Conservation (phyloP, 441 rosid genomes). For the Gossypium trilobum region DNA sequence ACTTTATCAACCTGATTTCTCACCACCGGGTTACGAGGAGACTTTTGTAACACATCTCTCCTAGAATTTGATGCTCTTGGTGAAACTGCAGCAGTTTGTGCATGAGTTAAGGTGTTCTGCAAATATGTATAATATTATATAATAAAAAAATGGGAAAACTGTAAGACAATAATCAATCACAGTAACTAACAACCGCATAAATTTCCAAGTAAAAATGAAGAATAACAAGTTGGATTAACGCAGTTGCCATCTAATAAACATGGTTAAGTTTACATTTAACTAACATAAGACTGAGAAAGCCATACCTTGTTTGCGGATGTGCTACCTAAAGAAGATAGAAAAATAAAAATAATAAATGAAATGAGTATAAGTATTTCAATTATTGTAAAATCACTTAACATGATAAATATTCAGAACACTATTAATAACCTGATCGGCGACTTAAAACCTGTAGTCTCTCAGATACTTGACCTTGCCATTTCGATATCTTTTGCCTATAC, state of each 20-base stretch:
- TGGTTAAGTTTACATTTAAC: not conserved
- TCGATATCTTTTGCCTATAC: conserved; percentile 69
- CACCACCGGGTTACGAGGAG: conserved; percentile 24
- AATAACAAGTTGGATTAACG: not conserved
- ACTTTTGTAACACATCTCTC: conserved; percentile 28
- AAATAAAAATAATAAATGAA: not conserved
- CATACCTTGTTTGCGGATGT: conserved; percentile 53
- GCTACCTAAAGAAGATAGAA: conserved; percentile 30
- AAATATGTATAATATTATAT: conserved; percentile 15
- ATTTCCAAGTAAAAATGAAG: not conserved
- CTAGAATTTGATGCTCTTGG: conserved; percentile 33
- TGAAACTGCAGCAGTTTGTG: conserved; percentile 45
- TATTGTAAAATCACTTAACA: not conserved
- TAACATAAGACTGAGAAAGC: not conserved
- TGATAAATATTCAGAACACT: not conserved
- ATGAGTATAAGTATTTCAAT: not conserved
- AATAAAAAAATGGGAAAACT: not conserved
- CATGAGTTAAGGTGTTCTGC: conserved; percentile 46
- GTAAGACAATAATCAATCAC: conserved; percentile 6
- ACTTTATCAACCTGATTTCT: conserved; percentile 35
- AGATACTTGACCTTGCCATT: conserved; percentile 79
- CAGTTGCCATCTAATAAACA: not conserved
- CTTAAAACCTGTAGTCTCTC: conserved; percentile 61
- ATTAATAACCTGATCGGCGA: conserved; percentile 45
- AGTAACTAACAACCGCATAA: not conserved